Evolutionary conservation across 179 eudicot species (phyloP).

Genomic region (Dionaea muscipula): DNA sequence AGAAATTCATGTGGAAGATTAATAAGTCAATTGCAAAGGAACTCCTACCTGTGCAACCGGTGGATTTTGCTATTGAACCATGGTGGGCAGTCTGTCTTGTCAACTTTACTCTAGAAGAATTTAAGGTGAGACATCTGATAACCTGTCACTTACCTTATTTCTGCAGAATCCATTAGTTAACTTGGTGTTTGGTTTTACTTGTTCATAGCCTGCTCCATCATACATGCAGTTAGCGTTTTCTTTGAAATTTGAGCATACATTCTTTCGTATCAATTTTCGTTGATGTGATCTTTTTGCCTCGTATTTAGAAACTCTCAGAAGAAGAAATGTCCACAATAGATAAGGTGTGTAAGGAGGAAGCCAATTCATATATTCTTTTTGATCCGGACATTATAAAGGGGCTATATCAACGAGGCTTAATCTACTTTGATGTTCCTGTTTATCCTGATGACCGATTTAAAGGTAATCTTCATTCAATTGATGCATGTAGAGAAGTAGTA

Average conservation of each 20-base stretch:
- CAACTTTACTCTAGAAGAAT: conserved; percentile 93
- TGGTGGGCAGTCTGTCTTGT: conserved; percentile 99
- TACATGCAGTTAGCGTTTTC: background rate
- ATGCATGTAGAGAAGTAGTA: background rate
- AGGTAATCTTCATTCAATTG: conserved; percentile 34
- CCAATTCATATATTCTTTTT: conserved; percentile 70
- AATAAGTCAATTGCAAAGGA: conserved; percentile 97
- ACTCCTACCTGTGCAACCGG: conserved; percentile 79
- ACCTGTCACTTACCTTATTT: background rate
- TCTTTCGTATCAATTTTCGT: background rate
- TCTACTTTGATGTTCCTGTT: conserved; percentile 89
- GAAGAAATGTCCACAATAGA: conserved; percentile 95
- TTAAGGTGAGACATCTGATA: conserved; percentile 47
- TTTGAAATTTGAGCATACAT: background rate
- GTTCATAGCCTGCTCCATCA: background rate
- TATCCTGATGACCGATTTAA: conserved; percentile 88
- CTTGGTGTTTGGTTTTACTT: background rate
- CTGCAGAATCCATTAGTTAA: background rate
- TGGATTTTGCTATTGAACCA: conserved; percentile 75
- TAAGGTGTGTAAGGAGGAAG: conserved; percentile 96
- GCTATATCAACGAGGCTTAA: conserved; percentile 67
- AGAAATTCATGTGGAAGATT: conserved; percentile 98
- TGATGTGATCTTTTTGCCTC: conserved; percentile 2
- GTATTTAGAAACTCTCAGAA: conserved; percentile 82
- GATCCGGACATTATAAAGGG: conserved; percentile 81